Evolutionary conservation across 23 red algal species (phyloP), one percentile per base, ranked within the genome.

Genomic region (Cyanidiococcus yangmingshanensis): DNA sequence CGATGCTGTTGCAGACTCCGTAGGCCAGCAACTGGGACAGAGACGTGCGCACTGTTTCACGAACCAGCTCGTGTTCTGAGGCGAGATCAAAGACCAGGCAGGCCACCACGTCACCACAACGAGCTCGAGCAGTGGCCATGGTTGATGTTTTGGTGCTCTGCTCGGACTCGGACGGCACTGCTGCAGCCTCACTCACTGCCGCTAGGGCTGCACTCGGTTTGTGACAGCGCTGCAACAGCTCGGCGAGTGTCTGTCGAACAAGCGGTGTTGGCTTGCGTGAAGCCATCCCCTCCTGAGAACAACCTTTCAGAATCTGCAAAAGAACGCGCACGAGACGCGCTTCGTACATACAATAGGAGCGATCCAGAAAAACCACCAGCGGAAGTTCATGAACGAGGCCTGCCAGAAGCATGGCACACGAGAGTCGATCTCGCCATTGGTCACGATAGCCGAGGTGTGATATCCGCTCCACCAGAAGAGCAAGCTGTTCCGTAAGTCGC

Each of bases 371-470:
- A 54, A 58, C 58, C 25, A 31, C 76, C 0, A 25, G 21, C 50
- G 85, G 77, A 2, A 76, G n/a, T 12, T 33, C 24, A n/a, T 68
- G 34, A 58, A 86, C 35, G 41, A 91, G 40, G 0, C 67, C 29
- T 1, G 33, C 79, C 24, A 93, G 77, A 33, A 84, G 83, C 75
- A 79, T 68, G 0, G 79, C 90, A 39, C 84, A 84, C 57, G 75
- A 81, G 79, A 80, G 63, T 67, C 79, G 76, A 36, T 33, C 41
- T 1, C 82, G 51, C 90, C 90, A 93, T 0, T 24, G 27, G 33
- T 57, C 67, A 41, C 83, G 59, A 76, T 93, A 85, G 41, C 90
- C 86, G 51, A 71, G 84, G 57, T 93, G 90, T 21, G 76, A 85
- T 1, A 93, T 80, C 21, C 68, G 77, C 38, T 89, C 84, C 0